Evolutionary conservation across 2,329 filamentous ascomycete genomes (phyloP), one percentile per base, ranked within the genome.

Genomic region (Domatiomyces globalis): DNA sequence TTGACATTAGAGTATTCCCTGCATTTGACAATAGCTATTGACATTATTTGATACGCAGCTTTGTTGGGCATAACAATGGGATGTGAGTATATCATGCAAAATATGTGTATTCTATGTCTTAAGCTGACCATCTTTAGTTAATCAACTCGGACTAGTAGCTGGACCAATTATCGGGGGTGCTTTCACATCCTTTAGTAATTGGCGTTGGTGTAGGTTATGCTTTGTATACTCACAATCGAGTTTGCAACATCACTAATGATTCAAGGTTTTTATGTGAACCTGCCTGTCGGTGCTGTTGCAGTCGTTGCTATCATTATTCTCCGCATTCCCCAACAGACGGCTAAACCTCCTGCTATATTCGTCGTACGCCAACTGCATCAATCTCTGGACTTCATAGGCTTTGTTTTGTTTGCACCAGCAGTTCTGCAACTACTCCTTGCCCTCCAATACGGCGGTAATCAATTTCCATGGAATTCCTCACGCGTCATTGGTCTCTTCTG

Each of bases 391-490:
- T 77, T 77, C 0, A 60, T 81, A 1, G 79, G 80, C 22, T 80
- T 76, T 5, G 60, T 76, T 10, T 72, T 81, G 63, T 77, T 84
- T 56, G 64, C 83, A 12, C 79, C 80, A 0, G 72, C 73, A 27
- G 71, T 81, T 39, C 69, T 81, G 10, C 79, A 73, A 54, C 74
- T 83, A 36, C 65, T 84, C 2, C 67, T 84, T 4, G 80, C 80
- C 1, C 67, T 84, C 29, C 76, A 83, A 59, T 83, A 79, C 79
- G 60, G 59, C 19, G 59, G 60, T 19, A 51, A 50, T 1, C 63
- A 58, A 7, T 69, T 69, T 47, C 29, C 60, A 25, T 70, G 67
- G 67, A 53, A 52, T 15, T 57, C 61, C 52, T 54, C 52, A 10
- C 57, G 57, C 17, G 62, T 70, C 20, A 64, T 69, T 51, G 75